Percentiles rank a stretch among this genome's conserved stretches.
Conservation (phyloP, 192 early-diverging fungal genomes). For the Podila clonocystis region DNA sequence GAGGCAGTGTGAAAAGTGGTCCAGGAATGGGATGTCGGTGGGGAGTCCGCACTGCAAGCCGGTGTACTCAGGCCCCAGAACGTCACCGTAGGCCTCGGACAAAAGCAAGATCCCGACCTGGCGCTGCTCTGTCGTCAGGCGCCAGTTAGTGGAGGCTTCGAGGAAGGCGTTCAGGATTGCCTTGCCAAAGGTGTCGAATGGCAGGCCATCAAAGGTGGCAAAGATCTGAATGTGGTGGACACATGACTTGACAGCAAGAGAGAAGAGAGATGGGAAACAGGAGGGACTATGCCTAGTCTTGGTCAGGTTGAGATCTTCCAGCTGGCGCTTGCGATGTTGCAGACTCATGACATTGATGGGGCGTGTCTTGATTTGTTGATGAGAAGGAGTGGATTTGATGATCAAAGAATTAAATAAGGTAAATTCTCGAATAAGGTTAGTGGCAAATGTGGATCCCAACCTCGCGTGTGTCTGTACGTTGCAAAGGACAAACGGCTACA, state of each 20-base stretch:
- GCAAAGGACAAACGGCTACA: too few species aligned
- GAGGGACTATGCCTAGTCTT: background rate
- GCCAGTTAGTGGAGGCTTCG: conserved; percentile 13
- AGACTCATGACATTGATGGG: conserved; percentile 18
- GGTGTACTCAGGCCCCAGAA: conserved; percentile 33
- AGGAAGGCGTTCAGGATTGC: conserved; percentile 24
- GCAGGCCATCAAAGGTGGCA: conserved; percentile 30
- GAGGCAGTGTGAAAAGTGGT: conserved; percentile 25
- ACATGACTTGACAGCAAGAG: conserved; percentile 29
- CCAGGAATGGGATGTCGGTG: conserved; percentile 24
- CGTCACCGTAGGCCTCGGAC: conserved; percentile 25
- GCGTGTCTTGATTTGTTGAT: too few species aligned
- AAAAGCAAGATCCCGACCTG: conserved; percentile 31
- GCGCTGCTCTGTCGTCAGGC: conserved; percentile 38
- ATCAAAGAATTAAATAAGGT: too few species aligned
- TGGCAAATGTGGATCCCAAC: too few species aligned
- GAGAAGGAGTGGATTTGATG: too few species aligned
- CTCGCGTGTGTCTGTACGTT: too few species aligned
- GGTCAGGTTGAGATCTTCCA: conserved; percentile 18
- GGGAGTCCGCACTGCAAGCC: conserved; percentile 23
- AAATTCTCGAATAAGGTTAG: too few species aligned
- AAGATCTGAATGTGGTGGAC: conserved; percentile 35
- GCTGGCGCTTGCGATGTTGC: conserved; percentile 13
- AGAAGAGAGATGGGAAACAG: conserved; percentile 29
- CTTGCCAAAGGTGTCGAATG: conserved; percentile 34